Evolutionary conservation across 352 stramenopile species (phyloP), one percentile per base, ranked within the genome.

Genomic region (Globisporangium lucens): DNA sequence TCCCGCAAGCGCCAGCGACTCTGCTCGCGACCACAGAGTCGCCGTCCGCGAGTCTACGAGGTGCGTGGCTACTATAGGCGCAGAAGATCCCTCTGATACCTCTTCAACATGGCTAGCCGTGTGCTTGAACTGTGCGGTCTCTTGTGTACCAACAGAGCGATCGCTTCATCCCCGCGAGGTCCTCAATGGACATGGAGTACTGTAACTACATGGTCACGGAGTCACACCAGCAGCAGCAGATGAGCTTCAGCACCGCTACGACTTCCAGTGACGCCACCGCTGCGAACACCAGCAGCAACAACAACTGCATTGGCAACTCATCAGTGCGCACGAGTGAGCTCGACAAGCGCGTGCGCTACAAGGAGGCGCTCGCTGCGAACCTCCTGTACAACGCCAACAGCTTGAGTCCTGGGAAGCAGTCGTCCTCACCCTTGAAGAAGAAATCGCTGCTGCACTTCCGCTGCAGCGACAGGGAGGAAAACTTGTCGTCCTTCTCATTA

Each of bases 111-210:
- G 56, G n/a, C 22, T 33, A 43, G 17, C 24, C 10, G 13, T 41
- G 56, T 61, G n/a, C 12, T 65, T n/a, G 35, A 41, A 41, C 10
- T 41, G 35, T 27, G 27, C 56, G 24, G 10, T 24, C 24, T 24
- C 24, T 67, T 8, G 6, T 38, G 7, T 56, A 15, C 22, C 3
- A 29, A 35, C 36, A 77, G 56, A 78, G 75, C 67, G 78, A 83
- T 61, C 76, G 78, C 22, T 86, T 86, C 67, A 86, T 86, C 46
- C 78, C 78, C 0, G 67, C 73, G 17, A 67, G 78, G 20, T 72
- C 63, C 9, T 61, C 64, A 10, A 82, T 80, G 72, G 75, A 86
- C 61, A 68, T 86, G 33, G 78, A 86, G 22, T 80, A 77, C 64
- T 82, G 72, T 67, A 76, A 72, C 63, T 77, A 77, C 66, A 61